Conservation (phyloP, 257 asterid species). For the Eucommia ulmoides region DNA sequence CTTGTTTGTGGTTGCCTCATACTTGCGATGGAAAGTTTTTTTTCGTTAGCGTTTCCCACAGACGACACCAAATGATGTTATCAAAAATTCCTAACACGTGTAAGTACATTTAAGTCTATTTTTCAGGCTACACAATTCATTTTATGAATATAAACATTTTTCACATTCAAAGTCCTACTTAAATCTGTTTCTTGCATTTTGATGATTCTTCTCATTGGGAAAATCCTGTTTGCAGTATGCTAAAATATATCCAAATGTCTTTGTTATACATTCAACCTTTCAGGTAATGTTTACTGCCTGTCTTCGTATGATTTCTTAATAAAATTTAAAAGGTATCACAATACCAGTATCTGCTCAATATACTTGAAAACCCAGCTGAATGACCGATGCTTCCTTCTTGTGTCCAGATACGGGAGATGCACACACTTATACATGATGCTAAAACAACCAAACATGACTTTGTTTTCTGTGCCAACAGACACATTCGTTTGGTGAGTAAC, state of each 20-base stretch:
- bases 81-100: too few species aligned
- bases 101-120: not conserved
- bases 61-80: too few species aligned
- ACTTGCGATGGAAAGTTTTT: too few species aligned
- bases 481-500: constrained; percentile 65
- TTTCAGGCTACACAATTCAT: too few species aligned
- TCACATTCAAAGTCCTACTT: too few species aligned
- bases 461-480: constrained; percentile 86
- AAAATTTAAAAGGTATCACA: too few species aligned
- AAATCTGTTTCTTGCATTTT: too few species aligned
- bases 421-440: constrained; percentile 76
- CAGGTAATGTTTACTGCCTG: constrained; percentile 53
- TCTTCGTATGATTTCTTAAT: too few species aligned
- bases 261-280: constrained; percentile 68
- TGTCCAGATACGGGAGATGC: constrained; percentile 85
- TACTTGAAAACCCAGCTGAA: not conserved
- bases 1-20: too few species aligned
- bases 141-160: too few species aligned
- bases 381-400: not conserved
- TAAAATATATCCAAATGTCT: constrained; percentile 68
- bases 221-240: constrained; percentile 54
- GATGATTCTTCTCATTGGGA: constrained; percentile 9
- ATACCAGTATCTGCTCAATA: not conserved
- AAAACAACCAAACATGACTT: constrained; percentile 78
- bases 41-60: too few species aligned